Conservation (phyloP, 768 basidiomycete species). For the Lactifluus rugatus region DNA sequence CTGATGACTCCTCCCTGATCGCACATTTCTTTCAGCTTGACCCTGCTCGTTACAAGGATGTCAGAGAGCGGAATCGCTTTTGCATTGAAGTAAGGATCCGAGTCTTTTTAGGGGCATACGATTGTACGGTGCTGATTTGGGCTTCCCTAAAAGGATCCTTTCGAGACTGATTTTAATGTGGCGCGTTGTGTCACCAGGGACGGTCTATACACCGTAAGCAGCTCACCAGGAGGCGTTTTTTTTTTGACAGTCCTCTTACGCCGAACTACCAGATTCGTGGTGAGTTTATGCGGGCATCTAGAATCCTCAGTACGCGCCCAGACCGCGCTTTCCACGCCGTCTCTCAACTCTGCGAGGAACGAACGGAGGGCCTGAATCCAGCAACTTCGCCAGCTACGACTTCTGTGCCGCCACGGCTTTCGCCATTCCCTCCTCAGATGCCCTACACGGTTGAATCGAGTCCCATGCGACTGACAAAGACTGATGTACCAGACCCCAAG, state of each 20-base stretch:
- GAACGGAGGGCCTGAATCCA: slow-evolving; percentile 52
- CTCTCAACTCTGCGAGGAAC: slow-evolving; percentile 87
- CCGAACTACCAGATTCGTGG: slow-evolving; percentile 69
- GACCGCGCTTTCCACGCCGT: slow-evolving; percentile 75
- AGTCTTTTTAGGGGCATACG: background rate
- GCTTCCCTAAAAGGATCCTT: slow-evolving; percentile 63
- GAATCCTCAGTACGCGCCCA: slow-evolving; percentile 71
- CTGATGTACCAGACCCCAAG: slow-evolving; percentile 30
- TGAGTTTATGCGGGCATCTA: slow-evolving; percentile 93
- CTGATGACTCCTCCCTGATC: background rate
- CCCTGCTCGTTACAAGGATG: slow-evolving; percentile 45
- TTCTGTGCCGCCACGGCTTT: slow-evolving; percentile 37
- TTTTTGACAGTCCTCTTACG: background rate
- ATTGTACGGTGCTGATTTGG: background rate
- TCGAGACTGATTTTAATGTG: slow-evolving; percentile 94
- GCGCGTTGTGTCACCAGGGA: slow-evolving; percentile 94
- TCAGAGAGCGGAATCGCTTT: slow-evolving; percentile 84
- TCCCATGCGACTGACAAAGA: slow-evolving; percentile 41
- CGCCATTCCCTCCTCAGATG: slow-evolving; percentile 50
- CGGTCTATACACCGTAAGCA: slow-evolving; percentile 80
- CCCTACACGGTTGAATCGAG: slow-evolving; percentile 60
- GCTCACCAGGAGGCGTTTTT: background rate
- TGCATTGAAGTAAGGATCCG: slow-evolving; percentile 73
- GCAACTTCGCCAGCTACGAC: slow-evolving; percentile 36
- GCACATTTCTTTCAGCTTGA: slow-evolving; percentile 14